Evolutionary conservation across 176 grass and related monocot genomes (phyloP).

Genomic region (Dendrocalamus sinicus): DNA sequence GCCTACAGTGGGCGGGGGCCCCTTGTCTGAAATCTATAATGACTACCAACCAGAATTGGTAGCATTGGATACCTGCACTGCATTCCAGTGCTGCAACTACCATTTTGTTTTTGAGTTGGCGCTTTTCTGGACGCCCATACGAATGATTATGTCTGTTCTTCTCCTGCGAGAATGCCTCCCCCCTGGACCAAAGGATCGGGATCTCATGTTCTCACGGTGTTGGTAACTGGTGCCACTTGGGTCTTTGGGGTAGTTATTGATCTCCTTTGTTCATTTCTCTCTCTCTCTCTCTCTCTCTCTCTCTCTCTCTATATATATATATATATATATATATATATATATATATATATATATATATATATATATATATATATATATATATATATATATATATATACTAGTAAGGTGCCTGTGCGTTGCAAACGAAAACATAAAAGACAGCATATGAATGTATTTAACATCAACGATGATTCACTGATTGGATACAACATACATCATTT

Average conservation of each 20-base stretch:
- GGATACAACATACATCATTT: too few species aligned
- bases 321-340: too few species aligned
- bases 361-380: too few species aligned
- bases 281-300: too few species aligned
- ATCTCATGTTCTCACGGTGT: conserved; percentile 22
- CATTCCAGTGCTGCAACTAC: conserved; percentile 19
- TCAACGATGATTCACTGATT: too few species aligned
- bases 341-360: too few species aligned
- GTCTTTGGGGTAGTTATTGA: neutral
- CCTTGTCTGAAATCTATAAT: conserved; percentile 38
- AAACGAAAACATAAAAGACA: too few species aligned
- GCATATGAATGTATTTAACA: too few species aligned
- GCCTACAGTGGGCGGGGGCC: conserved; percentile 15
- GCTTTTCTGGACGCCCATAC: conserved; percentile 33
- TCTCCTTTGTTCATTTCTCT: neutral
- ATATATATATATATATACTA: too few species aligned
- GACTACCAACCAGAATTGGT: conserved; percentile 37
- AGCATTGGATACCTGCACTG: conserved; percentile 50
- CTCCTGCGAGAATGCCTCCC: neutral
- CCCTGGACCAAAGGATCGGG: conserved; percentile 30
- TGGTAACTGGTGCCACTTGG: neutral
- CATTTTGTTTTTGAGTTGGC: conserved; percentile 31
- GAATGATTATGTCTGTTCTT: conserved; percentile 44
- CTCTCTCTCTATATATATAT: too few species aligned
- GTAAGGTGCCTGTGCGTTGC: too few species aligned